These are phyloP conservation scores for Diplodia intermedia DNA, from an alignment of 2,329 filamentous ascomycete species.

Conservation along the genomic window DNA sequence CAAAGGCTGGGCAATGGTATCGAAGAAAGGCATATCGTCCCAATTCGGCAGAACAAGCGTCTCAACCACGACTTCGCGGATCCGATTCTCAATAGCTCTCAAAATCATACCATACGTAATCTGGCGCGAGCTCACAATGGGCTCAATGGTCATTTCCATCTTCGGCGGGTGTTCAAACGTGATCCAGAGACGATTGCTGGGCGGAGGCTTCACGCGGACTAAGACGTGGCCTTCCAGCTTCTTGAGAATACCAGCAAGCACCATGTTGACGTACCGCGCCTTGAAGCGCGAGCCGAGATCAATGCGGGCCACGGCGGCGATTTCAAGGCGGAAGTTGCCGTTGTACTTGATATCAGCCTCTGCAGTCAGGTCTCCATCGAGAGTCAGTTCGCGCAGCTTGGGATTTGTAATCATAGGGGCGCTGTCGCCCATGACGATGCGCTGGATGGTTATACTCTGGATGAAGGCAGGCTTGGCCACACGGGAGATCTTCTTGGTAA, in stretches of 20 bases:
- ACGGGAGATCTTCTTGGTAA: conserved; percentile 94
- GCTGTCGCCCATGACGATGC: conserved; percentile 84
- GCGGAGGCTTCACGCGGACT: conserved; percentile 89
- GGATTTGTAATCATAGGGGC: conserved; percentile 90
- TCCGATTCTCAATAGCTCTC: conserved; percentile 90
- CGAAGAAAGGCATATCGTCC: conserved; percentile 93
- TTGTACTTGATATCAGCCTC: conserved; percentile 89
- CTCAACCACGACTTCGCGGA: conserved; percentile 92
- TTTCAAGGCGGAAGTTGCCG: conserved; percentile 86
- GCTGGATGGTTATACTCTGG: conserved; percentile 79
- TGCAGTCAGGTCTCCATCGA: conserved; percentile 87
- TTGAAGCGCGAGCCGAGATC: conserved; percentile 91
- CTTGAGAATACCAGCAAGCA: conserved; percentile 84
- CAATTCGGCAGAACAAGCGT: conserved; percentile 92
- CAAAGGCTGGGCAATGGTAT: conserved; percentile 77
- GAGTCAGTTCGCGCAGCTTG: conserved; percentile 83
- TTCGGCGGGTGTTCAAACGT: conserved; percentile 93
- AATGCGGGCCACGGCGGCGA: conserved; percentile 90
- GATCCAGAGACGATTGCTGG: conserved; percentile 95
- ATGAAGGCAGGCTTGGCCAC: conserved; percentile 93
- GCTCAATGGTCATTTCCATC: conserved; percentile 92
- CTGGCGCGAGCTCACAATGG: conserved; percentile 91
- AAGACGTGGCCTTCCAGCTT: conserved; percentile 84
- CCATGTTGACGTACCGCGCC: conserved; percentile 83
- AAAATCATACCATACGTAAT: conserved; percentile 94